Base-by-base conservation (phyloP, 805 yeast genomes). In the Lipomyces orientalis region DNA sequence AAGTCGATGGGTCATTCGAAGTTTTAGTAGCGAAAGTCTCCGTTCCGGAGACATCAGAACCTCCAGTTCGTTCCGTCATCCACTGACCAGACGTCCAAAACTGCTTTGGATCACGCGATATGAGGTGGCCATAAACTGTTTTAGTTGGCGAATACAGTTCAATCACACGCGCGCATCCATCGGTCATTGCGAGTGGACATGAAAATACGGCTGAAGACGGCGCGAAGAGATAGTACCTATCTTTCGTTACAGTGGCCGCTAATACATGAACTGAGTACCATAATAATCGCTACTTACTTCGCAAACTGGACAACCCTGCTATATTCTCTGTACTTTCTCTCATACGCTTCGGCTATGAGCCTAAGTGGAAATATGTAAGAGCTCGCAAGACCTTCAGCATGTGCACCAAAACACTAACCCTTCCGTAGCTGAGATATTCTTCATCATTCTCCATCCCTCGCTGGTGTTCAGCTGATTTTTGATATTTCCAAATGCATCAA, bases 61-160 rank as follows among this genome's bases (percentile, higher is more conserved):
- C 78, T 1, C 78, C 78, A 19, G 77, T 66, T 1, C 78, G 67
- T 59, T 76, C 78, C 0, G 78, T 76, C 78, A 76, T 76, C 78
- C 78, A 76, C 59, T 76, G 78, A 10, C 78, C 79, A 2, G 78
- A 74, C n/a, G 75, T 76, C 79, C 79, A 76, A 7, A 70, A 72
- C 25, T 55, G n/a, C 7, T 29, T 25, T 1, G 78, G 78, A 52
- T 76, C 77, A 14, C 75, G 65, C 1, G 74, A 59, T 4, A 69
- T 74, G 22, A 76, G 67, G 31, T 66, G 74, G n/a, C 66, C 61
- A 43, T 62, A 75, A 6, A 70, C 72, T 2, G 61, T 59, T 49
- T 64, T 65, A 2, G 54, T 34, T 7, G 63, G 65, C 19, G 62
- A 55, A 33, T 66, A 39, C 33, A 68, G 35, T 54, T 75, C 78